Conservation (phyloP, 345 rosid genomes). For the Ceriops tagal region DNA sequence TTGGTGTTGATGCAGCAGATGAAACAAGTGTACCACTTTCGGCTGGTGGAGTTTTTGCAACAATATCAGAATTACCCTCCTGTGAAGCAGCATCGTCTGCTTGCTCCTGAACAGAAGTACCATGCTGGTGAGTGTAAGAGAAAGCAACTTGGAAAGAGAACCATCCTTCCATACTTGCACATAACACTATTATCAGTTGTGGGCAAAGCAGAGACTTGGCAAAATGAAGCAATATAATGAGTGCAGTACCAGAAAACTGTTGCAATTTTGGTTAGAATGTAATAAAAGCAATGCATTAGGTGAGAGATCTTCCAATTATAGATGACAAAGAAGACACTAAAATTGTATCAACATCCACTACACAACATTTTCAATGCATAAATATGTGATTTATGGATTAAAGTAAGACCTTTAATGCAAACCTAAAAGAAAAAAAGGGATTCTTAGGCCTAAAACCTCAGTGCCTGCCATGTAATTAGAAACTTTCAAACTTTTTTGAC, state of each 20-base stretch:
- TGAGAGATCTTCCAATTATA: not conserved
- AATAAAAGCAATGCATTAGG: not conserved
- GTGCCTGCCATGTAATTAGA: not conserved
- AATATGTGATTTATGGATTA: not conserved
- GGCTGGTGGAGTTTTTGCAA: conserved; percentile 62
- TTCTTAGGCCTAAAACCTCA: not conserved
- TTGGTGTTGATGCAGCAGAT: conserved; percentile 58
- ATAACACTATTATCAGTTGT: not conserved
- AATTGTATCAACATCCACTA: too few relatives aligned
- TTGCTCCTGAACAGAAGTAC: conserved; percentile 56
- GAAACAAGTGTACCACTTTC: conserved; percentile 48
- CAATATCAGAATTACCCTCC: conserved; percentile 62
- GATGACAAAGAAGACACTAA: too few relatives aligned
- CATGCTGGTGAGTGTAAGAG: conserved; percentile 43
- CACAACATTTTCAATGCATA: not conserved
- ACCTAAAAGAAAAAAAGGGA: not conserved
- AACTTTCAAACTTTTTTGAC: not conserved
- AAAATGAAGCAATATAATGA: not conserved
- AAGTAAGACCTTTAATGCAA: not conserved
- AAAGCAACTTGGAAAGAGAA: conserved; percentile 46
- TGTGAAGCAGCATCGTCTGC: conserved; percentile 58
- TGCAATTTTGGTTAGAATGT: not conserved
- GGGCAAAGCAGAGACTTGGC: not conserved
- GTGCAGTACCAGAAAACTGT: not conserved
- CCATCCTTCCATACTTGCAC: not conserved